Conservation (phyloP, 2,329 filamentous ascomycete species). For the Grosmannia penicillata region DNA sequence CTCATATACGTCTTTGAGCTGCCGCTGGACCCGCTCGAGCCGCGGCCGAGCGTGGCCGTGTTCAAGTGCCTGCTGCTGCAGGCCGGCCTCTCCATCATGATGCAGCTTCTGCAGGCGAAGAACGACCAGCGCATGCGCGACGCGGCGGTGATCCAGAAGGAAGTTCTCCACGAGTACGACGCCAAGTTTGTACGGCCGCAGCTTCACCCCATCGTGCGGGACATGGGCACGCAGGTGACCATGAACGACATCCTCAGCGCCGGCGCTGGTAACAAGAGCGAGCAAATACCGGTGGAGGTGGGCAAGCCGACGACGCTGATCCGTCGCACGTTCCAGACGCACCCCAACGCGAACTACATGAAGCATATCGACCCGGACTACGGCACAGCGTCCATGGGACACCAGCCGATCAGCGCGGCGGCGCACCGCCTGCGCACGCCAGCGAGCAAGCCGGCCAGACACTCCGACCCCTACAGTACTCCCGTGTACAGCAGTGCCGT, state of each 20-base stretch:
- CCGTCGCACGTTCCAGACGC: constrained; percentile 63
- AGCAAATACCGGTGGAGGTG: constrained; percentile 21
- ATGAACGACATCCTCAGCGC: constrained; percentile 20
- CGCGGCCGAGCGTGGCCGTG: constrained; percentile 71
- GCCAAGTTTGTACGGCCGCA: constrained; percentile 87
- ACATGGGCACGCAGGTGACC: constrained; percentile 68
- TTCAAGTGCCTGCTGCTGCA: constrained; percentile 71
- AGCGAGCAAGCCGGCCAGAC: constrained; percentile 11
- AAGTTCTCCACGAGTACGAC: constrained; percentile 92
- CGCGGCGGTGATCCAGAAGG: constrained; percentile 66
- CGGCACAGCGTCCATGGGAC: constrained; percentile 20
- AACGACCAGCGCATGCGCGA: constrained; percentile 83
- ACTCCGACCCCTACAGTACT: constrained; percentile 21
- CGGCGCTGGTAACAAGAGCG: background rate
- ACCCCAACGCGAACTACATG: constrained; percentile 69
- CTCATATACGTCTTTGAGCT: constrained; percentile 80
- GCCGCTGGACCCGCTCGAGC: constrained; percentile 60
- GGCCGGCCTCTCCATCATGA: constrained; percentile 58
- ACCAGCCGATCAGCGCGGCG: constrained; percentile 21
- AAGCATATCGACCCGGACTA: constrained; percentile 57
- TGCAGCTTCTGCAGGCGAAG: constrained; percentile 55
- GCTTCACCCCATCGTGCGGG: constrained; percentile 62
- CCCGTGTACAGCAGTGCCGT: constrained; percentile 4
- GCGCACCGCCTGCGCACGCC: constrained; percentile 29
- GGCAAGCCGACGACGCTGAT: constrained; percentile 47